A percentile compares a stretch with the other conserved stretches of the same genome.
phyloP scores from a whole-genome alignment of 345 rosid genomes.

The Citrus glauca region DNA sequence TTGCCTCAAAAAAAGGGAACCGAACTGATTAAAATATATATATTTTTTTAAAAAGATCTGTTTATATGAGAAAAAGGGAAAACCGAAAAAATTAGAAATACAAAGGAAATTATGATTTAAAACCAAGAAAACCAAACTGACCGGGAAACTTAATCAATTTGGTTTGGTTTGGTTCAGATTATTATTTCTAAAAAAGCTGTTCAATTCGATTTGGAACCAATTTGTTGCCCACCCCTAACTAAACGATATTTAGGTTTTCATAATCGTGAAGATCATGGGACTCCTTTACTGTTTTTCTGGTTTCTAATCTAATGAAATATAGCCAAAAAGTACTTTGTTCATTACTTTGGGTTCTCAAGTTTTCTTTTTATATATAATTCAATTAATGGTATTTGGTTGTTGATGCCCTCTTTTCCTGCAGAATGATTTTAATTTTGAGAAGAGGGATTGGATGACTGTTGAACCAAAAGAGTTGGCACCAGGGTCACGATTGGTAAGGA shows the following conservation, averaged over 20 bases:
- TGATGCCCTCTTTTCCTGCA: slow-evolving; percentile 23
- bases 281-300: neutral
- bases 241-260: neutral
- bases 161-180: no score
- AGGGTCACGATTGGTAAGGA: slow-evolving; percentile 74
- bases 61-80: no score
- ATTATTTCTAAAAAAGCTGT: no score
- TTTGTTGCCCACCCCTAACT: no score
- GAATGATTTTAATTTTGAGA: slow-evolving; percentile 75
- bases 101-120: no score
- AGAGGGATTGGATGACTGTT: slow-evolving; percentile 83
- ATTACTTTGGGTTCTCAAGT: neutral
- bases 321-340: neutral
- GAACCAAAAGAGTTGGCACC: slow-evolving; percentile 52
- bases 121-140: no score
- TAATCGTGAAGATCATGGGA: neutral
- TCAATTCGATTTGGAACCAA: no score
- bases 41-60: no score
- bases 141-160: no score
- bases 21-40: no score
- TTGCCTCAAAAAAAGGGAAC: no score
- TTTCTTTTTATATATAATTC: neutral
- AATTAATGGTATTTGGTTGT: neutral
- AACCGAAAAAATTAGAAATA: no score
- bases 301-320: neutral